A percentile compares a stretch with the other conserved stretches of the same genome.
Evolutionary conservation across 768 basidiomycete genomes (phyloP).

Genomic region (Naematelia encephala): DNA sequence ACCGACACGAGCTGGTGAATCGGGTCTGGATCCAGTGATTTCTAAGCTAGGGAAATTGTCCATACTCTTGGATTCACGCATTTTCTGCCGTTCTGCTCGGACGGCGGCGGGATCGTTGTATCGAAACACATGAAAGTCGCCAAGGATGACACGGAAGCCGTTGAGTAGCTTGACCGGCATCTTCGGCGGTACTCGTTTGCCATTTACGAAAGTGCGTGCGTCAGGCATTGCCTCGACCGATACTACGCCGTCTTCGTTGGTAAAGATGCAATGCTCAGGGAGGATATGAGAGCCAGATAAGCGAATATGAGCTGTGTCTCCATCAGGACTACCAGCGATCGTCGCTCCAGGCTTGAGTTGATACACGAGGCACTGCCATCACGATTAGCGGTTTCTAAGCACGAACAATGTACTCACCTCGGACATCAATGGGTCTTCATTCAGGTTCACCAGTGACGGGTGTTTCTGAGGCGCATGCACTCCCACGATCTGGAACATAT

Average conservation of each 20-base stretch:
- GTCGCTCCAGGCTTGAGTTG: constrained; percentile 84
- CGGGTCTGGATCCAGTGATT: constrained; percentile 18
- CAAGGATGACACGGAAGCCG: constrained; percentile 94
- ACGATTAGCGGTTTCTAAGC: not conserved
- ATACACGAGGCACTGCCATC: constrained; percentile 53
- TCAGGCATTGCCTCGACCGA: constrained; percentile 72
- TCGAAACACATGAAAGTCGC: constrained; percentile 95
- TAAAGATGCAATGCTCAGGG: constrained; percentile 88
- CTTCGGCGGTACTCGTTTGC: constrained; percentile 73
- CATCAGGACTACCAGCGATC: constrained; percentile 79
- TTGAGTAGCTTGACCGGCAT: constrained; percentile 82
- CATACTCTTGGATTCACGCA: constrained; percentile 27
- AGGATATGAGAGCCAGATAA: constrained; percentile 88
- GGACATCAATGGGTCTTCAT: constrained; percentile 75
- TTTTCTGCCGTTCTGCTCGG: constrained; percentile 31
- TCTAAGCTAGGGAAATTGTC: constrained; percentile 19
- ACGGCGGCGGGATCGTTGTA: constrained; percentile 59
- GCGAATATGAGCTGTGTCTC: constrained; percentile 75
- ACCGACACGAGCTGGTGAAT: constrained; percentile 17
- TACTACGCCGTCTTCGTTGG: constrained; percentile 80
- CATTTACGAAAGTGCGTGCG: constrained; percentile 80
- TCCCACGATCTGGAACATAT: constrained; percentile 81
- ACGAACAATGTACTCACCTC: constrained; percentile 70
- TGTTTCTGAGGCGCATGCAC: constrained; percentile 95
- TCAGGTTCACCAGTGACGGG: constrained; percentile 48